Conservation (phyloP, 768 basidiomycete genomes). For the Collybia nuda region DNA sequence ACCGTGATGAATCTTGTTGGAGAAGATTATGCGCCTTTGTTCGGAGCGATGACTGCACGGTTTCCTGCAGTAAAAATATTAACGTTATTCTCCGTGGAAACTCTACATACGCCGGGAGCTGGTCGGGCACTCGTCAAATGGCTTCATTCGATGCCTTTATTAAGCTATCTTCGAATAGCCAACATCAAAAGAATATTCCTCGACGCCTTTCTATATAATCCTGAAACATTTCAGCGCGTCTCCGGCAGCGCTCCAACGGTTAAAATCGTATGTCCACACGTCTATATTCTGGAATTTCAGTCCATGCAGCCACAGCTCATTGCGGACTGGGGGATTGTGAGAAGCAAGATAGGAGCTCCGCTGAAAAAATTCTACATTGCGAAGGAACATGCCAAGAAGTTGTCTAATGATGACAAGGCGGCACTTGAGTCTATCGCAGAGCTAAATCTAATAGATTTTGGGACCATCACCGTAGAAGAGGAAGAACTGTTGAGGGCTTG, state of each 20-base stretch:
- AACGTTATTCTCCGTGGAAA: slow-evolving; percentile 47
- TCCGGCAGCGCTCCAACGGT: slow-evolving; percentile 4
- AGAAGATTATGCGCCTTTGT: slow-evolving; percentile 50
- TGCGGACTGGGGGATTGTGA: slow-evolving; percentile 30
- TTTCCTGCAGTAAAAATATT: slow-evolving; percentile 56
- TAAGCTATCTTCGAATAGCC: slow-evolving; percentile 51
- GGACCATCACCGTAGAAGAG: slow-evolving; percentile 49
- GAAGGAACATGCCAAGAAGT: slow-evolving; percentile 19
- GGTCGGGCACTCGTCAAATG: slow-evolving; percentile 40
- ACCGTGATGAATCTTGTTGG: slow-evolving; percentile 55
- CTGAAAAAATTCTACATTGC: slow-evolving; percentile 49
- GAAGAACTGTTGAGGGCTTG: slow-evolving; percentile 6
- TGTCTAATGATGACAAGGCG: slow-evolving; percentile 23
- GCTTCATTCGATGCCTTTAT: slow-evolving; percentile 57
- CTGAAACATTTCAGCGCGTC: slow-evolving; percentile 15
- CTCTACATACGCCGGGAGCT: slow-evolving; percentile 22
- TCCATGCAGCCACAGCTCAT: slow-evolving; percentile 29
- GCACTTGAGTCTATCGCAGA: slow-evolving; percentile 25
- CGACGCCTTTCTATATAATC: slow-evolving; percentile 46
- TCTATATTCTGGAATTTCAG: slow-evolving; percentile 48
- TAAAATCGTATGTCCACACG: slow-evolving; percentile 40
- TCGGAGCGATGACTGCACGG: slow-evolving; percentile 41
- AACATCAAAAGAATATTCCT: slow-evolving; percentile 41
- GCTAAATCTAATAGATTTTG: slow-evolving; percentile 29
- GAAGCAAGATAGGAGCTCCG: slow-evolving; percentile 41